Evolutionary conservation across 1,284 basidiomycete genomes (phyloP), one percentile per base, ranked within the genome.

Genomic region (Neolentinus lepideus): DNA sequence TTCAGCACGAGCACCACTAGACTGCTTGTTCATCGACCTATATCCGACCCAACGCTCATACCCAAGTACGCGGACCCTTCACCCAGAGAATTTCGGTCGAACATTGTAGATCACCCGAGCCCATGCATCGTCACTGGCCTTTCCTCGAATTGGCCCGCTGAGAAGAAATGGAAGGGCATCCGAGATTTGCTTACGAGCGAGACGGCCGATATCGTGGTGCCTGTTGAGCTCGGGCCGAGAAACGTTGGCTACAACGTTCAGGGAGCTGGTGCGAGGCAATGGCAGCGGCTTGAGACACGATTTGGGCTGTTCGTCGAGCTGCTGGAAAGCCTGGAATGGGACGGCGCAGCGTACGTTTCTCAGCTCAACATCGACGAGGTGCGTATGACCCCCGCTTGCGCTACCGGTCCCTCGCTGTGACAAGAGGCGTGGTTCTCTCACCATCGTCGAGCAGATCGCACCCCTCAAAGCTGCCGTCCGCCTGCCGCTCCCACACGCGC

Each of bases 291-390:
- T 8, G 47, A 50, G 11, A 25, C n/a, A 6, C 8, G 47, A 16
- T 50, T 50, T 26, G 6, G 22, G 22, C 24, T 50, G 22, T 50
- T 50, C 27, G 47, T 50, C 3, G 24, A 21, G 12, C 24, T 50
- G 47, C n/a, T 50, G 47, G 47, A 50, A 21, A 50, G 47, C 24
- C 14, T 21, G 27, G 21, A 50, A 22, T 25, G 27, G 27, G 24
- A 26, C 3, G 47, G 47, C 22, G 47, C 27, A 6, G 47, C 47
- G 4, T 50, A 50, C 22, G 24, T 50, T 6, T 26, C 24, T 21
- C 47, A 50, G n/a, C 24, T 50, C 3, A 50, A n/a, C 25, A 50
- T 50, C 25, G 47, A 50, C 22, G 47, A 50, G 27, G 47, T 50
- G n/a, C 14, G 47, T 21, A 47, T 50, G 12, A 16, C 4, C 22